Conservation (phyloP, 2,329 filamentous ascomycete species). For the Paraphoma sp. region DNA sequence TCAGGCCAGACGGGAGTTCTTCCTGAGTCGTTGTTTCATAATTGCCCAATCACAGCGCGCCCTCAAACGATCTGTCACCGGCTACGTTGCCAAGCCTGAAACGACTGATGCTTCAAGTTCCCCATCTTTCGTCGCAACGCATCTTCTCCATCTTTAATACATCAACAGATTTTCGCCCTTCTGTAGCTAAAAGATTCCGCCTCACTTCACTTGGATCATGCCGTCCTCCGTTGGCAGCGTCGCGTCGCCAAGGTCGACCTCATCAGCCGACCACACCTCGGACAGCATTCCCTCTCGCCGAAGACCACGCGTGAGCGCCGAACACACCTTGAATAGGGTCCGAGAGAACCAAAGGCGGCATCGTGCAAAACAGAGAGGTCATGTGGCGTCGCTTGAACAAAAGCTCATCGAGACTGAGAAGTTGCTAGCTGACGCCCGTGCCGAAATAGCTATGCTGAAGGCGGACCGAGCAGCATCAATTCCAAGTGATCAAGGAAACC, state of each 20-base stretch:
- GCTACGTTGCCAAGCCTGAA: constrained; percentile 31
- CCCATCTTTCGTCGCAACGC: constrained; percentile 1
- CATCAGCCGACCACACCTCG: constrained; percentile 11
- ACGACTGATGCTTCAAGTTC: constrained; percentile 19
- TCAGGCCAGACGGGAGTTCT: not conserved
- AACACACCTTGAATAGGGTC: constrained; percentile 50
- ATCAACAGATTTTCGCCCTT: not conserved
- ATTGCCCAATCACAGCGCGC: constrained; percentile 36
- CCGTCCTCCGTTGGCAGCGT: constrained; percentile 1
- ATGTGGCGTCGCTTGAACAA: constrained; percentile 50
- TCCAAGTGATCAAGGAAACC: constrained; percentile 8
- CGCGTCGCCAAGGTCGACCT: constrained; percentile 16
- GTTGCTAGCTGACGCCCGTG: constrained; percentile 29
- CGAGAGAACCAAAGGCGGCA: constrained; percentile 62
- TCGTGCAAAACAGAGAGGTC: constrained; percentile 52
- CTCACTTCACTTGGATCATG: constrained; percentile 1
- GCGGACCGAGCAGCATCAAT: constrained; percentile 19
- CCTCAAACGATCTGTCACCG: constrained; percentile 36
- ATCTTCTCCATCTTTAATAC: not conserved
- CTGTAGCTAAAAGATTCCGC: no score
- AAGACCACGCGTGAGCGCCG: constrained; percentile 36
- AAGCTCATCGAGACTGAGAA: constrained; percentile 37
- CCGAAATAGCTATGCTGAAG: constrained; percentile 35
- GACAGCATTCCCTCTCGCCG: constrained; percentile 13
- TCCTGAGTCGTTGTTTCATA: not conserved